Evolutionary conservation across 768 basidiomycete genomes (phyloP).

Genomic region (Pulveroboletus ravenelii): DNA sequence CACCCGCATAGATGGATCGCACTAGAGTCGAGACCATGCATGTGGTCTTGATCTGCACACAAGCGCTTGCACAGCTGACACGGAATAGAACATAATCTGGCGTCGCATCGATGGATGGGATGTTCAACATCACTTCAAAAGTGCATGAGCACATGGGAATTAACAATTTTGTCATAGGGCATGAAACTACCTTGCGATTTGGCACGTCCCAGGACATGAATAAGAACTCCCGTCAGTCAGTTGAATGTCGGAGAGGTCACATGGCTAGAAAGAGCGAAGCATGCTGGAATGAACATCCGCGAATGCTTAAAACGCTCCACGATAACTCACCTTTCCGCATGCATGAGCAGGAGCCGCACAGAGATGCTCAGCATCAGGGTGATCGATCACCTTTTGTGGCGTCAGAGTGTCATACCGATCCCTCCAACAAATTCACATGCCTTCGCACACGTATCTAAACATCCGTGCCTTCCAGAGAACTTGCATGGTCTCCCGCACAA

Average conservation of each 20-base stretch:
- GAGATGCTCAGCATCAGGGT: conserved; percentile 45
- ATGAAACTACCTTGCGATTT: conserved; percentile 35
- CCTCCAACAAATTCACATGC: conserved; percentile 22
- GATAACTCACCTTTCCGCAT: conserved; percentile 41
- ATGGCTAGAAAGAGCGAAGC: conserved; percentile 31
- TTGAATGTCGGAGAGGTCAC: conserved; percentile 33
- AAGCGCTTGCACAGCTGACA: conserved; percentile 55
- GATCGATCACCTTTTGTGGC: conserved; percentile 39
- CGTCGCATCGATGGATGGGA: conserved; percentile 45
- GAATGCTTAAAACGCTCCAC: too few relatives aligned
- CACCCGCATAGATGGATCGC: conserved; percentile 58
- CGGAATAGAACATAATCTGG: conserved; percentile 46
- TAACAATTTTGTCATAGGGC: not conserved
- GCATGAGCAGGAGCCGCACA: conserved; percentile 51
- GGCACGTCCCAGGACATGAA: conserved; percentile 41
- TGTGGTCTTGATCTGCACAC: conserved; percentile 45
- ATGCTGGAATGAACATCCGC: not conserved
- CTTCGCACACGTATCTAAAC: conserved; percentile 48
- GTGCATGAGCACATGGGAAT: not conserved
- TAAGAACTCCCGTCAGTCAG: conserved; percentile 29
- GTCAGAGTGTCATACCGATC: not conserved
- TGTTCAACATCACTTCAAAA: conserved; percentile 42
- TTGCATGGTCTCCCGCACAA: conserved; percentile 51
- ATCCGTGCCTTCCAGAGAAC: conserved; percentile 45
- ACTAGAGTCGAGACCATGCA: conserved; percentile 43